Conservation (phyloP, 495 filamentous ascomycete species). For the Trichodelitschia bisporula region DNA sequence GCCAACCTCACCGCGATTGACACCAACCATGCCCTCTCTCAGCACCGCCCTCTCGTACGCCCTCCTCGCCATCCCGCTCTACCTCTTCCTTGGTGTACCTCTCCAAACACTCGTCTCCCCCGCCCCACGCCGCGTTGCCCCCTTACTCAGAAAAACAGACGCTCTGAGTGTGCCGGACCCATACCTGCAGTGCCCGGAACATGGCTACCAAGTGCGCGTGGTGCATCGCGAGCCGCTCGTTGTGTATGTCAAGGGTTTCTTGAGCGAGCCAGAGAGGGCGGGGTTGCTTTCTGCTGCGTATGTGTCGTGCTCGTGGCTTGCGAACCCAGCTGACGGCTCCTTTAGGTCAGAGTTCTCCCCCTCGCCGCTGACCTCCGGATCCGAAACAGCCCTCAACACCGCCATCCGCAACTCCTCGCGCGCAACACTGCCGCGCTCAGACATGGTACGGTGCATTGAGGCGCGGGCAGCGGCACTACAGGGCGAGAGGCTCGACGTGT, state of each 20-base stretch:
- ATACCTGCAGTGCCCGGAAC: conserved; percentile 4
- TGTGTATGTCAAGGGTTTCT: conserved; percentile 30
- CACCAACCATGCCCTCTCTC: too few species aligned
- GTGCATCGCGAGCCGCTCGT: conserved; percentile 26
- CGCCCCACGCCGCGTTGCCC: background rate
- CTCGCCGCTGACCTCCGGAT: conserved; percentile 28
- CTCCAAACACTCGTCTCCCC: background rate
- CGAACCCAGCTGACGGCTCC: conserved; percentile 1
- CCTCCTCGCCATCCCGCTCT: background rate
- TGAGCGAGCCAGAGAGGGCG: conserved; percentile 22
- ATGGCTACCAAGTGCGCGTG: conserved; percentile 10
- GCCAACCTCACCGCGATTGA: too few species aligned
- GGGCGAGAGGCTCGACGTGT: conserved; percentile 33
- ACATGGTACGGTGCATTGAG: conserved; percentile 41
- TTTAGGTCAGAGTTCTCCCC: conserved; percentile 24
- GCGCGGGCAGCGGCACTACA: conserved; percentile 44
- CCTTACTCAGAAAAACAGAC: conserved; percentile 2
- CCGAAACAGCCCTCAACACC: conserved; percentile 20
- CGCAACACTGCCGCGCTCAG: conserved; percentile 30
- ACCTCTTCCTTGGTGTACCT: too few species aligned
- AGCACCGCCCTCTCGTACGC: background rate
- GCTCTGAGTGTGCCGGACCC: conserved; percentile 4
- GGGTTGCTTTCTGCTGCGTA: conserved; percentile 28
- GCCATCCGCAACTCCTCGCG: conserved; percentile 29
- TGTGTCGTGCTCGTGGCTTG: conserved; percentile 2